phyloP scores from a whole-genome alignment of 768 basidiomycete genomes.

The Panellus pusillus region DNA sequence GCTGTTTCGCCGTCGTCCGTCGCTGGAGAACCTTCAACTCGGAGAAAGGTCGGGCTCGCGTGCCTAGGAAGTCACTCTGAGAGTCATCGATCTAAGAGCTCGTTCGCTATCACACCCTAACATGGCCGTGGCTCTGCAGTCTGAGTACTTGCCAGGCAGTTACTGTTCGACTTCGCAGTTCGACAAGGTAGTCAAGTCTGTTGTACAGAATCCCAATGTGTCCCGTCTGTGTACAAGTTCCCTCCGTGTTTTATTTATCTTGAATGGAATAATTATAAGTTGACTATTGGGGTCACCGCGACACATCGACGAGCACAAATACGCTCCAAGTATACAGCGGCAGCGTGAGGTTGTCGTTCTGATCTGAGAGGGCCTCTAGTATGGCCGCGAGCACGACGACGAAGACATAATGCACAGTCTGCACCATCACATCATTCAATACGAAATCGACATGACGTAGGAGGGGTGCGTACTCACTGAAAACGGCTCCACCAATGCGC shows the following conservation, averaged over 20 bases:
- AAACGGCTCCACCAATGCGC: slow-evolving; percentile 71
- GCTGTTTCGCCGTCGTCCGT: too few species aligned
- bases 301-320: slow-evolving; percentile 56
- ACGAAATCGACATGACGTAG: background rate
- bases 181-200: too few species aligned
- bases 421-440: slow-evolving; percentile 8
- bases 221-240: background rate
- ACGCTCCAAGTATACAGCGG: slow-evolving; percentile 97
- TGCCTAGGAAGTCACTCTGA: too few species aligned
- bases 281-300: background rate
- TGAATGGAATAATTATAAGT: background rate
- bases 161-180: too few species aligned
- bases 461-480: slow-evolving; percentile 47
- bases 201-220: too few species aligned
- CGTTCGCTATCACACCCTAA: too few species aligned
- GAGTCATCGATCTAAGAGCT: too few species aligned
- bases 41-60: too few species aligned
- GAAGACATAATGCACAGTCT: slow-evolving; percentile 68
- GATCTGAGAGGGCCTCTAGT: slow-evolving; percentile 89
- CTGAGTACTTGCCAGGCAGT: too few species aligned
- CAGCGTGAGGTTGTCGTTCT: slow-evolving; percentile 96
- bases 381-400: slow-evolving; percentile 66
- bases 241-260: background rate
- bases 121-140: too few species aligned
- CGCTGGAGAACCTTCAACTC: too few species aligned